Percentiles rank a stretch among this genome's conserved stretches.
phyloP scores from a whole-genome alignment of 129 eudicot species.

The Glebionis coronaria region DNA sequence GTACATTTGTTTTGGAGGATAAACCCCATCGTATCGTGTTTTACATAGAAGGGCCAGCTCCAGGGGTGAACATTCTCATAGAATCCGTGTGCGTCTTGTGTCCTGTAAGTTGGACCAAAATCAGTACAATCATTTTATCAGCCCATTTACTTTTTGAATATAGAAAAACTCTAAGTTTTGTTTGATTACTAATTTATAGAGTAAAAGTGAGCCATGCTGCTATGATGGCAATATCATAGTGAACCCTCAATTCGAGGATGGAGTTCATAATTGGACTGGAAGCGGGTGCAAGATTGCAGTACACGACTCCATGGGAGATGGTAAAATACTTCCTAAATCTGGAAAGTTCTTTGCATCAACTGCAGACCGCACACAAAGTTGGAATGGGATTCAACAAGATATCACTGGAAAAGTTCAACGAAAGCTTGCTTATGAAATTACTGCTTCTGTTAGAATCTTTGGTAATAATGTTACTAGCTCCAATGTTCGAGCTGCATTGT shows the following conservation, averaged over 20 bases:
- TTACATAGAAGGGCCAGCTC: too few species aligned
- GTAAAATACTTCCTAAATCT: constrained; percentile 54
- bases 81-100: constrained; percentile 38
- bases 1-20: too few species aligned
- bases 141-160: too few species aligned
- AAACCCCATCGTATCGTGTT: too few species aligned
- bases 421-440: too few species aligned
- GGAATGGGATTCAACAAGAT: too few species aligned
- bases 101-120: too few species aligned
- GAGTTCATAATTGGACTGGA: constrained; percentile 78
- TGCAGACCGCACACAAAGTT: constrained; percentile 59
- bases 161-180: too few species aligned
- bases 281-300: constrained; percentile 68
- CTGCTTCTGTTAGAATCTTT: constrained; percentile 61
- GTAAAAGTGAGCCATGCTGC: constrained; percentile 8
- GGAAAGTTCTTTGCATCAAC: constrained; percentile 82
- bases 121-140: too few species aligned
- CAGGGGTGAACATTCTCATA: too few species aligned
- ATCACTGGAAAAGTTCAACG: too few species aligned
- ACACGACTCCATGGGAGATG: too few species aligned
- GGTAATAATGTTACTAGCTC: constrained; percentile 61
- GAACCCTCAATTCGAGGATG: constrained; percentile 74
- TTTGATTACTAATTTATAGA: constrained; percentile 28
- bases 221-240: constrained; percentile 51
- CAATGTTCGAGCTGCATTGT: constrained; percentile 58